Evolutionary conservation across 805 yeast genomes (phyloP), one percentile per base, ranked within the genome.

Genomic region (Grigorovia yakushimaensis): DNA sequence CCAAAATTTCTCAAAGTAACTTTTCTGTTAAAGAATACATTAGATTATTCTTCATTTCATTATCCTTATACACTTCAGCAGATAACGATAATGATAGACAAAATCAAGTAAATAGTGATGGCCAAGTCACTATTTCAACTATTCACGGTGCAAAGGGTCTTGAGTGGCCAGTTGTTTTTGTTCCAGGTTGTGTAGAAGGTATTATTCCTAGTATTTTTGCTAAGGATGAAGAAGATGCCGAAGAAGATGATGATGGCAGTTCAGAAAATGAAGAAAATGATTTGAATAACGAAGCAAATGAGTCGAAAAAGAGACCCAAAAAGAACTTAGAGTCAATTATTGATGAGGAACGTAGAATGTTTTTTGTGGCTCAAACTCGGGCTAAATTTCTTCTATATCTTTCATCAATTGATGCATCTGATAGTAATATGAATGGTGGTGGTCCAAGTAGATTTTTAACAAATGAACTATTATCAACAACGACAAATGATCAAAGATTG

Each of bases 111-210:
- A 51, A 49, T 21, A 51, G 50, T 5, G 48, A 48, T 3, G 71
- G 67, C 1, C 56, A 55, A n/a, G 73, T 79, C 1, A 65, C 75
- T 0, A 65, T 91, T 0, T 83, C 95, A 0, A 93, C 98, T 0
- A 83, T 91, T 11, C 98, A 91, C 61, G 87, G 88, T 0, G 80
- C 97, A 1, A 91, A 91, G 61, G 98, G 98, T 1, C 70, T 89
- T 2, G 98, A 91, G 61, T 91, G 98, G 97, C 91, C 95, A 0
- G 78, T 86, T 13, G 97, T 91, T 0, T 86, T 87, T 59, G 76
- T 87, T 11, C 88, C 94, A 0, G 83, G 86, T 0, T 65, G 85
- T 17, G 70, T 76, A 30, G 86, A 84, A 42, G 82, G 84, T 1
- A 62, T 77, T 13, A 66, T 86, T 11, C 95, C 95, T 0, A 77